phyloP scores from a whole-genome alignment of 352 stramenopile genomes.

The Phytopythium oedochilum region DNA sequence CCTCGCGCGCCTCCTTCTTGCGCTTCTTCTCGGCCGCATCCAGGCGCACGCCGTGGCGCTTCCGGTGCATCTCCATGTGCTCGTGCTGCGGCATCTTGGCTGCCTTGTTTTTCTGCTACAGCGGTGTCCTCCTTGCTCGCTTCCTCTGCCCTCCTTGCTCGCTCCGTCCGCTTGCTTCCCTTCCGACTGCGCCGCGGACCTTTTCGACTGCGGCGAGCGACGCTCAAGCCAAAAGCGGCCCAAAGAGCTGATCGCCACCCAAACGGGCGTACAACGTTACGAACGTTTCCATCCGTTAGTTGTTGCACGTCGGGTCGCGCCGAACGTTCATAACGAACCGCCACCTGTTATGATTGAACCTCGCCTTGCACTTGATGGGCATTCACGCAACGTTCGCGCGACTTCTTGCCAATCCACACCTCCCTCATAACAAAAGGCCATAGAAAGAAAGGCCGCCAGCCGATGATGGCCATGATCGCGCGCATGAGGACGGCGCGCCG shows the following conservation, averaged over 20 bases:
- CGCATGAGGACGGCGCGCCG: not conserved
- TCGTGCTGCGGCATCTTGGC: constrained; percentile 97
- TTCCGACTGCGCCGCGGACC: not conserved
- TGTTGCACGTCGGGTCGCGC: not conserved
- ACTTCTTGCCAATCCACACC: constrained; percentile 4
- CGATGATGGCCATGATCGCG: not conserved
- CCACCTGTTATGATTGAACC: not conserved
- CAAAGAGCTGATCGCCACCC: constrained; percentile 4
- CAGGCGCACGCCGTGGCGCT: constrained; percentile 98
- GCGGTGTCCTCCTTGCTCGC: not conserved
- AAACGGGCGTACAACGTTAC: constrained; percentile 5
- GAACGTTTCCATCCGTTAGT: not conserved
- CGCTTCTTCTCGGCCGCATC: constrained; percentile 95
- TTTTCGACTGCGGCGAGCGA: not conserved
- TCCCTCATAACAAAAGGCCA: not conserved
- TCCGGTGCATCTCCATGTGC: constrained; percentile 99
- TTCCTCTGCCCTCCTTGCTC: not conserved
- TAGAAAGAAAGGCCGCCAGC: not conserved
- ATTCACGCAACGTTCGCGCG: constrained; percentile 8
- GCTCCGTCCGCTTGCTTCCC: not conserved
- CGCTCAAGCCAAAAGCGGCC: not conserved
- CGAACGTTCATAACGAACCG: not conserved
- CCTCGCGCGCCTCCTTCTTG: constrained; percentile 98
- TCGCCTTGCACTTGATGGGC: too few species aligned
- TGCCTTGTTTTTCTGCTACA: not conserved